phyloP scores from a whole-genome alignment of 2,329 filamentous ascomycete species.

The Aspergillus sp. region DNA sequence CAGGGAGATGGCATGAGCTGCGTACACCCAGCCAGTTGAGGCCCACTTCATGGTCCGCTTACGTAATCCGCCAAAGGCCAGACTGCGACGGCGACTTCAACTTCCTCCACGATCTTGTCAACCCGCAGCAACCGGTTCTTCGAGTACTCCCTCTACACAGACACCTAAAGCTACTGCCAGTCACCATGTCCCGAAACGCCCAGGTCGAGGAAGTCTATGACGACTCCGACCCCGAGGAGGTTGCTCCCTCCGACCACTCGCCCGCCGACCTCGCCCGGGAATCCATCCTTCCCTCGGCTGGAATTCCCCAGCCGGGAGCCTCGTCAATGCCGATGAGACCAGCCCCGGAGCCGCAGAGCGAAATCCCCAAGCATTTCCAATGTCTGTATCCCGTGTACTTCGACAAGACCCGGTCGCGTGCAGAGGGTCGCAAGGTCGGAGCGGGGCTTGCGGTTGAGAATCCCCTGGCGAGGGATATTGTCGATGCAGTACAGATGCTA shows the following conservation, averaged over 20 bases:
- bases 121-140: no score
- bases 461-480: constrained; percentile 81
- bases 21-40: no score
- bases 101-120: no score
- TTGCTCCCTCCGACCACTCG: constrained; percentile 61
- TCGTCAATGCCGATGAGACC: constrained; percentile 19
- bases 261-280: no score
- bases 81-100: no score
- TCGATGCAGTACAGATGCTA: constrained; percentile 68
- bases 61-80: no score
- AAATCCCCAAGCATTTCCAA: constrained; percentile 64
- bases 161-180: no score
- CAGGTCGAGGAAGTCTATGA: constrained; percentile 79
- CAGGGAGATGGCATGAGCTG: no score
- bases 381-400: constrained; percentile 96
- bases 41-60: no score
- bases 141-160: no score
- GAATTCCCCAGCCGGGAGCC: constrained; percentile 18
- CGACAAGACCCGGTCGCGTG: constrained; percentile 56
- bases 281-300: constrained; percentile 30
- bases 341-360: constrained; percentile 39
- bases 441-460: constrained; percentile 64
- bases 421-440: constrained; percentile 71
- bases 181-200: constrained; percentile 66
- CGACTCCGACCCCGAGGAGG: constrained; percentile 83